A percentile compares a stretch with the other conserved stretches of the same genome.
Conservation (phyloP, 495 filamentous ascomycete species). For the Chaetomium fimeti region DNA sequence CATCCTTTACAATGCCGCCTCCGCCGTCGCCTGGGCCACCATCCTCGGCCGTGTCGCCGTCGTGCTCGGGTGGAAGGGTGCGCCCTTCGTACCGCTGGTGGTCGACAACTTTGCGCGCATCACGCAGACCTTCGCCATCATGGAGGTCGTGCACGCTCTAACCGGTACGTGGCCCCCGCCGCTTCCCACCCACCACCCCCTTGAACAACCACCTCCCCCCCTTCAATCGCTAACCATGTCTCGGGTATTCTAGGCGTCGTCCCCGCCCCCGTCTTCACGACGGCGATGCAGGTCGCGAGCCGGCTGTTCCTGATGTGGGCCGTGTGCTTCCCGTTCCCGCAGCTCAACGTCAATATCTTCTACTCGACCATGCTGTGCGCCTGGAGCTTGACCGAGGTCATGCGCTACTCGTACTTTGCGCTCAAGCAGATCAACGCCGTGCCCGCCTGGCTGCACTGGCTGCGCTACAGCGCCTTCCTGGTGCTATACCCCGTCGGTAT, state of each 20-base stretch:
- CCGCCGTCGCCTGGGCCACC: slow-evolving; percentile 69
- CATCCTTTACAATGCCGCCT: slow-evolving; percentile 76
- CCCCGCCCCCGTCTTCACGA: slow-evolving; percentile 79
- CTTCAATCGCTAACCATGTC: neutral
- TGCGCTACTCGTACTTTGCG: slow-evolving; percentile 86
- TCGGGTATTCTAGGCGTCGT: slow-evolving; percentile 60
- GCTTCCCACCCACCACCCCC: neutral
- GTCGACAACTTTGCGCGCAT: slow-evolving; percentile 65
- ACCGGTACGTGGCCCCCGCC: slow-evolving; percentile 50
- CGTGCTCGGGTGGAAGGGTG: slow-evolving; percentile 30
- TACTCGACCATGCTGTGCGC: slow-evolving; percentile 74
- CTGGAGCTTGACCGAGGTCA: slow-evolving; percentile 83
- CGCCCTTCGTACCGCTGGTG: slow-evolving; percentile 44
- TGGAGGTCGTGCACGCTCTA: slow-evolving; percentile 80
- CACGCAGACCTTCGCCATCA: slow-evolving; percentile 76
- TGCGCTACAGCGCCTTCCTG: slow-evolving; percentile 91
- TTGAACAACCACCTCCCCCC: no score
- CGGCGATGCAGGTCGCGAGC: slow-evolving; percentile 79
- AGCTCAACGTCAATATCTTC: slow-evolving; percentile 47
- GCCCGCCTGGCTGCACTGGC: slow-evolving; percentile 70
- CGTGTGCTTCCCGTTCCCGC: slow-evolving; percentile 65
- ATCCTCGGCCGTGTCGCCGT: slow-evolving; percentile 60
- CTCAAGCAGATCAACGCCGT: slow-evolving; percentile 58
- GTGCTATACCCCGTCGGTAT: slow-evolving; percentile 92
- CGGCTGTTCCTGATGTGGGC: slow-evolving; percentile 85